phyloP scores from a whole-genome alignment of 306 rosid genomes.

The Gillenia trifoliata region DNA sequence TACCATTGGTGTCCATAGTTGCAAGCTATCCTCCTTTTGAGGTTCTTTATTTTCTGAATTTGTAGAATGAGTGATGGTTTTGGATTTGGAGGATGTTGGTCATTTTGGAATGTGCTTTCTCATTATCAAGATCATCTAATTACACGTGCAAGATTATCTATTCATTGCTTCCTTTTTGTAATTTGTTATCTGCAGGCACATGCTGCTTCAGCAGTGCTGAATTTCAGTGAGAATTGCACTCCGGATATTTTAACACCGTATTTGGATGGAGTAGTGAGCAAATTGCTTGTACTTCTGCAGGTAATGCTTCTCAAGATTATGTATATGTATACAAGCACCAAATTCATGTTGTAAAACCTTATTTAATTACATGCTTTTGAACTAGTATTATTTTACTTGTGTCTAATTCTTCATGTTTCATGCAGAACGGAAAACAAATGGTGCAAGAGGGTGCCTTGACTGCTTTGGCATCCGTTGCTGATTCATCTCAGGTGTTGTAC shows the following conservation, averaged over 20 bases:
- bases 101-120: not conserved
- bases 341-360: not conserved
- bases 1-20: not conserved
- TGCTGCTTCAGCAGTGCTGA: constrained; percentile 76
- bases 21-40: not conserved
- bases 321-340: not conserved
- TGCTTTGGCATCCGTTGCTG: constrained; percentile 75
- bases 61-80: too few species aligned
- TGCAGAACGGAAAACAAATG: constrained; percentile 69
- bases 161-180: not conserved
- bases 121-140: not conserved
- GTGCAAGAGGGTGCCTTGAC: constrained; percentile 74
- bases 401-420: not conserved
- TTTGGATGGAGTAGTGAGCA: constrained; percentile 68
- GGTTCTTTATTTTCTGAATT: not conserved
- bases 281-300: constrained; percentile 67
- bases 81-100: not conserved
- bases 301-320: constrained; percentile 22
- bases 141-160: not conserved
- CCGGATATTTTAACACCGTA: constrained; percentile 61
- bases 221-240: constrained; percentile 70
- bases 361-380: not conserved
- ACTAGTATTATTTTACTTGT: not conserved
- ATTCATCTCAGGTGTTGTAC: constrained; percentile 67
- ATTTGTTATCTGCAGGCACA: constrained; percentile 44